Conservation (phyloP, 2,329 filamentous ascomycete species). For the Fusarium sp. region DNA sequence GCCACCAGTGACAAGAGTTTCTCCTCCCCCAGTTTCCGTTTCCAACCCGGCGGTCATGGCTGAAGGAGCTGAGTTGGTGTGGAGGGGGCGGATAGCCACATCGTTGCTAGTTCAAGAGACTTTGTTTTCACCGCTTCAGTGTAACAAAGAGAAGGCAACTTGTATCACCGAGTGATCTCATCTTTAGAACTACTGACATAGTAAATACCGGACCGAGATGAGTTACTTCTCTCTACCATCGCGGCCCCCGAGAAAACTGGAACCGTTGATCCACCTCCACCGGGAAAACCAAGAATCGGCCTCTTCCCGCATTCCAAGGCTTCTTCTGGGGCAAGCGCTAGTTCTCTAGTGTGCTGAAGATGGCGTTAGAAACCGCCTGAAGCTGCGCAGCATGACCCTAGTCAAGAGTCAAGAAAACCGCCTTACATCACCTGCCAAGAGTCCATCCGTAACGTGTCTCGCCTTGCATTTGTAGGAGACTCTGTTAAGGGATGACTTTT, state of each 20-base stretch:
- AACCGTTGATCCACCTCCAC: conserved; percentile 23
- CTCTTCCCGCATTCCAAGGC: conserved; percentile 41
- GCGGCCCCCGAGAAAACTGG: conserved; percentile 36
- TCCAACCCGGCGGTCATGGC: background rate
- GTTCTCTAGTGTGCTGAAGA: conserved; percentile 23
- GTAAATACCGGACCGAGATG: background rate
- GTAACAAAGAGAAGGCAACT: background rate
- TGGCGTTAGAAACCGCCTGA: conserved; percentile 24
- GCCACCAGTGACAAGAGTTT: conserved; percentile 15
- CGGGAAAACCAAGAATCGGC: conserved; percentile 22
- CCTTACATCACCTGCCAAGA: conserved; percentile 25
- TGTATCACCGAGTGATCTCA: background rate
- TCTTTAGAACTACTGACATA: background rate
- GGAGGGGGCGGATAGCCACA: conserved; percentile 31
- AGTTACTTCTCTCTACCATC: conserved; percentile 13
- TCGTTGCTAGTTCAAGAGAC: background rate
- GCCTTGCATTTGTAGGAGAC: background rate
- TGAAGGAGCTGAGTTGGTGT: conserved; percentile 2
- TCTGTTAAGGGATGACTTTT: conserved; percentile 17
- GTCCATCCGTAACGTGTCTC: conserved; percentile 19
- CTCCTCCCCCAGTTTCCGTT: conserved; percentile 1
- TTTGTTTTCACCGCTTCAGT: conserved; percentile 25
- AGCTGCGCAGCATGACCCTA: conserved; percentile 17
- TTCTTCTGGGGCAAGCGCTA: conserved; percentile 31
- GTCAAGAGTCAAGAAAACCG: background rate